Evolutionary conservation across 768 basidiomycete species (phyloP).

Genomic region (Rhizopogon roseolus): DNA sequence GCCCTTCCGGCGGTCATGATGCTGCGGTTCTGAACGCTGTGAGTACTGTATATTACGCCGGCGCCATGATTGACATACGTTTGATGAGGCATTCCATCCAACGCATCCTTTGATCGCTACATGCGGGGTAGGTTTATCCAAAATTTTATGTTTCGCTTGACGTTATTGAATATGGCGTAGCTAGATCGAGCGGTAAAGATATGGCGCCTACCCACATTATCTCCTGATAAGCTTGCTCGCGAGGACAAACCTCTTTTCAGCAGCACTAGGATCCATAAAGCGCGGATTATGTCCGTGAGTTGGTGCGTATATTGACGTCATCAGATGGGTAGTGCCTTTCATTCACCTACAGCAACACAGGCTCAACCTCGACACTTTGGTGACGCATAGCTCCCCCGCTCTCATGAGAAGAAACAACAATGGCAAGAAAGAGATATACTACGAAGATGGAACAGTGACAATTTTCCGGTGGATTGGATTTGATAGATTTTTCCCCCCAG

Average conservation of each 20-base stretch:
- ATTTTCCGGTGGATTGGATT: constrained; percentile 70
- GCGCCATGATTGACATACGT: constrained; percentile 1
- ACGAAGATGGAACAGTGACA: constrained; percentile 46
- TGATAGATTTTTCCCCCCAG: constrained; percentile 58
- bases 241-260: constrained; percentile 79
- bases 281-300: constrained; percentile 55
- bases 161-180: constrained; percentile 28
- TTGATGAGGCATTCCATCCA: constrained; percentile 61
- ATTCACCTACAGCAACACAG: constrained; percentile 26
- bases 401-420: constrained; percentile 30
- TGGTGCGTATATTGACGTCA: constrained; percentile 40
- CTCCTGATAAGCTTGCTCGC: constrained; percentile 37
- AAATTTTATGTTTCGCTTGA: background rate
- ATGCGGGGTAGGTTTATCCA: constrained; percentile 53
- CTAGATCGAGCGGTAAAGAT: constrained; percentile 74
- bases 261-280: constrained; percentile 59
- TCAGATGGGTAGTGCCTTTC: background rate
- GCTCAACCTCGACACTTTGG: constrained; percentile 51
- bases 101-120: constrained; percentile 65
- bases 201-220: constrained; percentile 51
- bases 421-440: constrained; percentile 18
- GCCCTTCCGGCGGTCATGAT: constrained; percentile 67
- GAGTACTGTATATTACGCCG: constrained; percentile 11
- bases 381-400: constrained; percentile 51
- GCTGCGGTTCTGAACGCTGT: constrained; percentile 68